These are phyloP conservation scores for Pyrus pyrifolia DNA, from an alignment of 306 rosid genomes.

Conservation along the genomic window DNA sequence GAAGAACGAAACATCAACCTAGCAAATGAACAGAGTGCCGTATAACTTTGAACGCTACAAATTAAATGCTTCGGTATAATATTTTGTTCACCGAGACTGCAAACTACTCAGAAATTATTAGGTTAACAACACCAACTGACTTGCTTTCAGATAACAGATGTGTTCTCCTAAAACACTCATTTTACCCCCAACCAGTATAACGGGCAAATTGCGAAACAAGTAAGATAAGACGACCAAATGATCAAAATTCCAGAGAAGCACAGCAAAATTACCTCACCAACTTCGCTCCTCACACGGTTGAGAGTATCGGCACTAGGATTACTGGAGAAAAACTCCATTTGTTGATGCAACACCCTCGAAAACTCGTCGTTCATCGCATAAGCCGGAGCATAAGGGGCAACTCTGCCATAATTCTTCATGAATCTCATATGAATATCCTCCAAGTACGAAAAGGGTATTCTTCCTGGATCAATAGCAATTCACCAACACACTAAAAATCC, in stretches of 20 bases:
- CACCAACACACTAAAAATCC: constrained; percentile 5
- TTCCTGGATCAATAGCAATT: constrained; percentile 49
- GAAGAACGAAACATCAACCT: neutral
- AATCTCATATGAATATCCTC: constrained; percentile 97
- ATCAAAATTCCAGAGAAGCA: constrained; percentile 10
- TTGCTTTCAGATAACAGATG: neutral
- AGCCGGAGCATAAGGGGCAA: constrained; percentile 81
- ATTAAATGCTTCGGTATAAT: neutral
- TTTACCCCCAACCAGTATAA: neutral
- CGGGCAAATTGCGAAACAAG: neutral
- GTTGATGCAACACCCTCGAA: constrained; percentile 96
- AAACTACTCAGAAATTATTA: neutral
- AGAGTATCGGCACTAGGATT: constrained; percentile 80
- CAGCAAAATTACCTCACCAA: constrained; percentile 77
- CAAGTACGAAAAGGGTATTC: constrained; percentile 90
- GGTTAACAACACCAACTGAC: neutral
- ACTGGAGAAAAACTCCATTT: constrained; percentile 93
- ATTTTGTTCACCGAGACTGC: neutral
- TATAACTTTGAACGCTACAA: neutral
- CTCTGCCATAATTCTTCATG: constrained; percentile 92
- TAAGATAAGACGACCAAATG: neutral
- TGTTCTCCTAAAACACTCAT: neutral
- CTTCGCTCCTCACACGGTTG: constrained; percentile 88
- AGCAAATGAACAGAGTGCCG: neutral
- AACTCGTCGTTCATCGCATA: constrained; percentile 99